Evolutionary conservation across 352 stramenopile species (phyloP).

Genomic region (Phytophthora brassicae): DNA sequence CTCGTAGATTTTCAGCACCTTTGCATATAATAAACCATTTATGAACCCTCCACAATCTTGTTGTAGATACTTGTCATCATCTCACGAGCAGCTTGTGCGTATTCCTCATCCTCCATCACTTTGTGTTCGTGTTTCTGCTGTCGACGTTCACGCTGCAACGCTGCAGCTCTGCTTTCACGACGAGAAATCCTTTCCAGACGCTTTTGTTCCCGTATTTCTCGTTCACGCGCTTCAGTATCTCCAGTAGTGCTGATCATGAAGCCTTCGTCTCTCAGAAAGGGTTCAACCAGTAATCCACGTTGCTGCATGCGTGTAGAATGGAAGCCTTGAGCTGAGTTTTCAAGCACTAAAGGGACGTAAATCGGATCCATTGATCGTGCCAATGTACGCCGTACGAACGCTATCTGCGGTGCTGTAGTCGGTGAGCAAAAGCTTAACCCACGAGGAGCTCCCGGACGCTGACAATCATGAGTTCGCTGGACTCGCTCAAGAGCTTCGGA

Average conservation of each 20-base stretch:
- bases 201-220: conserved; percentile 36
- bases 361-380: conserved; percentile 58
- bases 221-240: conserved; percentile 23
- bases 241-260: conserved; percentile 56
- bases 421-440: conserved; percentile 49
- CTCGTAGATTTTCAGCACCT: conserved; percentile 7
- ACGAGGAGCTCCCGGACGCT: conserved; percentile 25
- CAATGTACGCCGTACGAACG: conserved; percentile 46
- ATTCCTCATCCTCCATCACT: conserved; percentile 35
- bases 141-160: conserved; percentile 33
- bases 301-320: conserved; percentile 49
- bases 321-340: conserved; percentile 45
- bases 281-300: conserved; percentile 48
- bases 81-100: not conserved
- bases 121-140: conserved; percentile 19
- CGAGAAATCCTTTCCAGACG: conserved; percentile 44
- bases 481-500: conserved; percentile 61
- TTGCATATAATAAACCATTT: conserved; percentile 28
- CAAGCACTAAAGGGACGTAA: conserved; percentile 57
- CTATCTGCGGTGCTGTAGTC: conserved; percentile 46
- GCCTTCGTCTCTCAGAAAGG: conserved; percentile 46
- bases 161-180: conserved; percentile 41
- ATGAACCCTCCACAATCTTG: conserved; percentile 20
- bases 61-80: conserved; percentile 14
- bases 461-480: conserved; percentile 71